Evolutionary conservation across 2,329 filamentous ascomycete species (phyloP), one percentile per base, ranked within the genome.

Genomic region (Colletotrichum falcatum): DNA sequence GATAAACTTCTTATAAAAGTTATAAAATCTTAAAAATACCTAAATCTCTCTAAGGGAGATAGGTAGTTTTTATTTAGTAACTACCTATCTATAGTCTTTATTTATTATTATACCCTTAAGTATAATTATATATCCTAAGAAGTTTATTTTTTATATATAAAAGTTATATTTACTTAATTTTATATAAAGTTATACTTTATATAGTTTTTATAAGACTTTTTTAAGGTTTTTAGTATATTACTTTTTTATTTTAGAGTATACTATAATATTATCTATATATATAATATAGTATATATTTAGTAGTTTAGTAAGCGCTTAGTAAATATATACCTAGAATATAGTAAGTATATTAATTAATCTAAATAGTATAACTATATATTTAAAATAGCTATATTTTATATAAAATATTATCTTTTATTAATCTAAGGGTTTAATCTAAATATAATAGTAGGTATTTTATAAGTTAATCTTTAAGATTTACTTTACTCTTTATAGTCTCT

Each of bases 281-380:
- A 49, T 14, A 26, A 53, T 69, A 60, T 51, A 64, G 1, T 35
- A 64, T 35, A 33, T 42, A 56, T 53, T 5, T 23, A 53, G 11
- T n/a, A 51, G 1, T 0, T 65, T 54, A 65, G 8, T 53, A 65
- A 48, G 2, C n/a, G 23, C 1, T 54, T 69, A 61, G 5, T 42
- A 48, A 33, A 56, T 49, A 64, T 64, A 48, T 54, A 26, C 6
- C 18, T 64, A 44, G 11, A 55, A 59, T 35, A 20, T 56, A 23
- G 44, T 26, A 33, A 55, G 5, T 28, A 20, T 33, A 20, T 64
- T 59, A 28, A 0, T 56, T 35, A 44, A 14, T 18, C 9, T 62
- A 54, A 64, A 46, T 64, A 58, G 4, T 33, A 65, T 60, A 20
- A 60, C 6, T 48, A 48, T 58, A 61, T 70, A 70, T 1, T 44